Percentiles rank a stretch among this genome's conserved stretches.
Evolutionary conservation across 768 basidiomycete genomes (phyloP).

Genomic region (Tephrocybe rancida): DNA sequence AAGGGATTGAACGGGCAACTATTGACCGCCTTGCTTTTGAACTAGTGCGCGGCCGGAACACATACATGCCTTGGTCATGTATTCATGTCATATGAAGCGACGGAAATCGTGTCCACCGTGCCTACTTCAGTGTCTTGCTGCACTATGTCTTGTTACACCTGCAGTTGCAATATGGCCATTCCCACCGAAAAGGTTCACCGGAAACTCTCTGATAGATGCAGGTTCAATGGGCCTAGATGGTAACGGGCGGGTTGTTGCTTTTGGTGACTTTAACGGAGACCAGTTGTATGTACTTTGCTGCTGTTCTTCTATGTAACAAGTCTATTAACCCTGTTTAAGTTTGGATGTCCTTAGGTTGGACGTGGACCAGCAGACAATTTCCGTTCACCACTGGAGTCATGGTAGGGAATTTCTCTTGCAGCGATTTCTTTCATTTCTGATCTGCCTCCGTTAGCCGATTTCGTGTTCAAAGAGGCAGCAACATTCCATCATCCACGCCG

Average conservation of each 20-base stretch:
- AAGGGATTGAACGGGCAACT: neutral
- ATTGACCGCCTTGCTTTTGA: neutral
- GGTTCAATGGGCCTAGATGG: constrained; percentile 78
- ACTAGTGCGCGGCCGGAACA: neutral
- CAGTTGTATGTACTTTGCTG: constrained; percentile 73
- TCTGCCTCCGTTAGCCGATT: constrained; percentile 47
- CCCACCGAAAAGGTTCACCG: constrained; percentile 79
- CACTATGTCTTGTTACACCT: constrained; percentile 7
- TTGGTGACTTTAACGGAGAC: constrained; percentile 96
- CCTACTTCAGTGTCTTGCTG: neutral
- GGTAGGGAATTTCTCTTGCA: constrained; percentile 38
- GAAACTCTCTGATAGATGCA: constrained; percentile 78
- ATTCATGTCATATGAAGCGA: constrained; percentile 10
- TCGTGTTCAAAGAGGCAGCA: constrained; percentile 51
- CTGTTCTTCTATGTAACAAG: neutral
- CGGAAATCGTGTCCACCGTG: constrained; percentile 1
- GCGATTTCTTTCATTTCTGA: neutral
- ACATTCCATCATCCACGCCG: constrained; percentile 56
- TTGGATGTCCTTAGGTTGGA: constrained; percentile 80
- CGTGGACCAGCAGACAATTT: constrained; percentile 75
- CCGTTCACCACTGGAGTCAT: constrained; percentile 82
- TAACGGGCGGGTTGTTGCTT: constrained; percentile 79
- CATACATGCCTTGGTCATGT: constrained; percentile 13
- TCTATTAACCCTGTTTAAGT: constrained; percentile 40
- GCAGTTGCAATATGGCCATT: constrained; percentile 71